Base-by-base conservation (phyloP, 2,329 filamentous ascomycete species). In the Penicillium freii region DNA sequence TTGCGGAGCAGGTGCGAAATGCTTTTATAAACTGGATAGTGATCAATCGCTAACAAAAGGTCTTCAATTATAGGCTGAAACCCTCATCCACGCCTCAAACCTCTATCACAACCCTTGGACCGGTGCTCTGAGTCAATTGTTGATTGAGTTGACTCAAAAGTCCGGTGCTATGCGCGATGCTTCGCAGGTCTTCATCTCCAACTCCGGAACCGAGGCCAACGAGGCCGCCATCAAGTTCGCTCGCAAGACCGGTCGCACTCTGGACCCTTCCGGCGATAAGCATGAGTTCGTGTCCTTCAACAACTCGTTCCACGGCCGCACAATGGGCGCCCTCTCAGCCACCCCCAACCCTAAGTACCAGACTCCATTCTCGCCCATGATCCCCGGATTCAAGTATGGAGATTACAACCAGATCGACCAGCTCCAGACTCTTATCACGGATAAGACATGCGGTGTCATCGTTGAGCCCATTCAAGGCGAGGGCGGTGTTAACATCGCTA, bases 271-370 rank as follows among this genome's bases (percentile, higher is more conserved):
- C 0, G 88, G 89, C 47, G 77, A 75, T 21, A 96, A 97, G 79
- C 76, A 85, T 66, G 92, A 97, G 69, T 78, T 99, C 47, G 90
- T 97, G 51, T 96, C 91, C 17, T 99, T 97, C 81, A 80, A 90
- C 67, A 88, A 89, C 67, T 92, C 91, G 39, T 99, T 99, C 82
- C 94, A 99, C 76, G 94, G 94, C 67, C 88, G 94, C 58, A 97
- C 94, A 17, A 96, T 97, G 91, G 94, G 94, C 51, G 87, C 88
- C 57, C 79, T 99, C 44, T 96, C 91, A n/a, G 94, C 94, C 11
- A 99, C 94, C 5, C 94, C 92, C 47, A 99, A 97, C 78, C 91
- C 92, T 19, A 99, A 99, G 76, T 99, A 99, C 77, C 94, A 99
- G 78, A 85, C 88, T 66, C 94, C 94, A 0, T 99, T 99, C 72